Percentiles rank a stretch among this genome's conserved stretches.
phyloP scores from a whole-genome alignment of 768 basidiomycete species.

The Auriculariales sp. region DNA sequence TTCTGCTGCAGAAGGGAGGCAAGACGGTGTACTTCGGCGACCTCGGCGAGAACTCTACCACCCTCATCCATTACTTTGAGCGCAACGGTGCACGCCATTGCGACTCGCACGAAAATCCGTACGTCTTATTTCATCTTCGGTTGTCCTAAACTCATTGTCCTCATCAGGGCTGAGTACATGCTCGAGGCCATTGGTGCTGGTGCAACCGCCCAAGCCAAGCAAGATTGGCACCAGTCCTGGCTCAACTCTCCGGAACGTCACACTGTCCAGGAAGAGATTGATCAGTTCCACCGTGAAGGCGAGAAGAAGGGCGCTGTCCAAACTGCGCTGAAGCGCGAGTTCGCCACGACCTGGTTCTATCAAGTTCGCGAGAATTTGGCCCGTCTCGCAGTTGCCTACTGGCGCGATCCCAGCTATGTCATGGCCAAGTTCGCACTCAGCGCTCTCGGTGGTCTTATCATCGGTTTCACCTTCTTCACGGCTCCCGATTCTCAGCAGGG shows the following conservation, averaged over 20 bases:
- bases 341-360: constrained; percentile 37
- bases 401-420: constrained; percentile 44
- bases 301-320: constrained; percentile 23
- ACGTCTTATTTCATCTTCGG: constrained; percentile 5
- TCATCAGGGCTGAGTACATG: constrained; percentile 32
- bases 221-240: constrained; percentile 54
- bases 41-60: constrained; percentile 43
- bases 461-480: constrained; percentile 48
- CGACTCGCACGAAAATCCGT: constrained; percentile 51
- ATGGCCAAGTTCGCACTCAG: constrained; percentile 29
- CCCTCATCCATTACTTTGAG: constrained; percentile 67
- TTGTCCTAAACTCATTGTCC: not conserved
- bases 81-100: constrained; percentile 51
- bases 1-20: constrained; percentile 68
- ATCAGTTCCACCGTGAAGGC: constrained; percentile 24
- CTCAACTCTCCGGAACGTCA: constrained; percentile 35
- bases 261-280: constrained; percentile 34
- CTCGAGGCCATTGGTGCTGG: constrained; percentile 67
- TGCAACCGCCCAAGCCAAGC: constrained; percentile 36
- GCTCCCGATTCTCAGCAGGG: constrained; percentile 39
- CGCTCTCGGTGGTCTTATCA: constrained; percentile 20
- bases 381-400: constrained; percentile 32
- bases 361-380: constrained; percentile 30
- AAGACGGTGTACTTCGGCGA: constrained; percentile 64
- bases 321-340: constrained; percentile 21